Evolutionary conservation across 352 stramenopile species (phyloP).

Genomic region (Globisporangium emineosum): DNA sequence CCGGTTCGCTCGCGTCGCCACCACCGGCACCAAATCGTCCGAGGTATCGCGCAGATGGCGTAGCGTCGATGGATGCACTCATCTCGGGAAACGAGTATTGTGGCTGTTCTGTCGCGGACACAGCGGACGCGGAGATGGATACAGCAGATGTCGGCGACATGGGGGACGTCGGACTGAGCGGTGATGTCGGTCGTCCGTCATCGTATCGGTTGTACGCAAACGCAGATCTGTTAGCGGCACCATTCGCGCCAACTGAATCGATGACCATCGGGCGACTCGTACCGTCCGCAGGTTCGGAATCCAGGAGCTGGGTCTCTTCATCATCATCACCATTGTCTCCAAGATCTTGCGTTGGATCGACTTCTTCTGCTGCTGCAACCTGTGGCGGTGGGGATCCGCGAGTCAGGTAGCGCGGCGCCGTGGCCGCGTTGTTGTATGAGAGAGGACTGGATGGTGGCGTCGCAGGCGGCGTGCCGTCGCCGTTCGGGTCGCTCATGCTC

Average conservation of each 20-base stretch:
- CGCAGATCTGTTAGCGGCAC: background rate
- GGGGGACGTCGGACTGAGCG: slow-evolving; percentile 43
- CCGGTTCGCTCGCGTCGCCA: slow-evolving; percentile 27
- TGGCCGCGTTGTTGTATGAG: slow-evolving; percentile 10
- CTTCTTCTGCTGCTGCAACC: slow-evolving; percentile 16
- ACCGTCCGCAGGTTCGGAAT: slow-evolving; percentile 18
- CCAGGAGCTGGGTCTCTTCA: slow-evolving; percentile 14
- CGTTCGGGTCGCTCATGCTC: slow-evolving; percentile 7
- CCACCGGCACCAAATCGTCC: slow-evolving; percentile 35
- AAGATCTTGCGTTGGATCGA: slow-evolving; percentile 4
- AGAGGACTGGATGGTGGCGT: slow-evolving; percentile 65
- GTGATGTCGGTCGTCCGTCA: slow-evolving; percentile 22
- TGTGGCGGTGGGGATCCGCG: slow-evolving; percentile 15
- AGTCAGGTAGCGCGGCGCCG: slow-evolving; percentile 44
- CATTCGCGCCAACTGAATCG: background rate
- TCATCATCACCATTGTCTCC: slow-evolving; percentile 8
- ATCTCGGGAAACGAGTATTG: slow-evolving; percentile 75
- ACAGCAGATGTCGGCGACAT: slow-evolving; percentile 65
- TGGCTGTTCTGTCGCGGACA: slow-evolving; percentile 75
- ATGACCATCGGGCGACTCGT: slow-evolving; percentile 8
- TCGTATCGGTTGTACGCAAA: slow-evolving; percentile 8
- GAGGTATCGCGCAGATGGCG: slow-evolving; percentile 73
- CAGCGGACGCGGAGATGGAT: slow-evolving; percentile 73
- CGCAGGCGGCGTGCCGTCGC: slow-evolving; percentile 36
- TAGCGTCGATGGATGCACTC: slow-evolving; percentile 79